phyloP scores from a whole-genome alignment of 83 land plant species.

The Picea abies region DNA sequence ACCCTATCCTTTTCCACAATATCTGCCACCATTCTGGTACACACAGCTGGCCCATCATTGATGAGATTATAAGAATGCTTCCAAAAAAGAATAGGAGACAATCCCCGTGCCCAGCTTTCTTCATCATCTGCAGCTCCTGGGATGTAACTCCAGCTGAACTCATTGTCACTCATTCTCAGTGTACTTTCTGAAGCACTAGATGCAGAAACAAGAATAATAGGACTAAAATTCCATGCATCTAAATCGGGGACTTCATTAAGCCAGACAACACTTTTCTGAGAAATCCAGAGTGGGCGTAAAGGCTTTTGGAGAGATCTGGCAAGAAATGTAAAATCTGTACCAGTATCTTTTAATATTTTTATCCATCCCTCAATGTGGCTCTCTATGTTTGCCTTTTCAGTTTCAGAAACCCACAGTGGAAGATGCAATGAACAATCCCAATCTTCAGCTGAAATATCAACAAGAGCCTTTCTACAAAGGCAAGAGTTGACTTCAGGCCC shows the following conservation, averaged over 20 bases:
- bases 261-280: constrained; percentile 89
- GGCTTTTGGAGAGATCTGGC: constrained; percentile 68
- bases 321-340: constrained; percentile 76
- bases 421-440: constrained; percentile 96
- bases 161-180: constrained; percentile 62
- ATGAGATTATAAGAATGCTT: constrained; percentile 72
- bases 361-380: constrained; percentile 79
- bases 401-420: constrained; percentile 91
- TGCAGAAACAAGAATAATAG: constrained; percentile 87
- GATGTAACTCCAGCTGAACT: constrained; percentile 92
- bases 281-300: constrained; percentile 93
- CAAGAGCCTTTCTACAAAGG: background rate
- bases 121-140: constrained; percentile 99
- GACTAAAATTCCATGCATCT: constrained; percentile 87
- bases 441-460: constrained; percentile 10
- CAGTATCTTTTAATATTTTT: constrained; percentile 54
- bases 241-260: constrained; percentile 92
- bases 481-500: background rate
- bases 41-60: constrained; percentile 60
- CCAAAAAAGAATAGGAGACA: constrained; percentile 89
- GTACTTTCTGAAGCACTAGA: constrained; percentile 45
- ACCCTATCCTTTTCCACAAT: constrained; percentile 76
- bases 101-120: constrained; percentile 97
- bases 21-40: constrained; percentile 69
- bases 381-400: constrained; percentile 77